Evolutionary conservation across 2,329 filamentous ascomycete genomes (phyloP), one percentile per base, ranked within the genome.

Genomic region (Cadophora sp.): DNA sequence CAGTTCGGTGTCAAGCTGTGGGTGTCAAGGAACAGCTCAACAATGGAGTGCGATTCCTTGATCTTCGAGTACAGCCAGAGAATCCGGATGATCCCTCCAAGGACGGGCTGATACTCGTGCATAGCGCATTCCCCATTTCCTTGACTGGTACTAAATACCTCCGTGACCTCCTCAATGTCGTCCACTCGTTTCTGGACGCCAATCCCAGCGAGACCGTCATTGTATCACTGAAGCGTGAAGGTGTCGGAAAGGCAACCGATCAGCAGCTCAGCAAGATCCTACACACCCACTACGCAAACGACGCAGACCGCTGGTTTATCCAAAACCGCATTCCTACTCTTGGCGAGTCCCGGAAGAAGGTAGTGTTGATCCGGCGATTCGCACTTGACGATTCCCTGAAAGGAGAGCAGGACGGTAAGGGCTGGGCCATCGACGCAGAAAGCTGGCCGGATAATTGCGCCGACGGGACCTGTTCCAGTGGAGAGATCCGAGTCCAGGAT

Each of bases 11-110:
- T 79, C 96, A 99, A 81, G 90, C 92, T 41, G 93, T 94, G 20
- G 83, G 87, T 68, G 85, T 96, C 5, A 83, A 84, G 59, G 87
- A 90, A 62, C 96, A 99, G 80, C 87, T 99, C 33, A 84, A 89
- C 65, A 95, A 97, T 77, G 96, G 96, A 33, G 91, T 98, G 55
- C 93, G 96, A 61, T 98, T 97, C 83, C 89, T 99, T 72, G 96
- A 99, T 78, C 87, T 99, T 69, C 89, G 96, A 61, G 91, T 97
- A 0, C 89, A 91, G 73, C 88, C 88, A 1, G 82, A 84, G 36
- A 82, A 82, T 62, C 83, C 87, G 1, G 81, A 85, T 1, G 83
- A 91, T 62, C 77, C 80, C 0, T 82, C 83, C 69, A 86, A 87
- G 71, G 88, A 93, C 76, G 85, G 87, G 48, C 85, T 98, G 18